Evolutionary conservation across 495 filamentous ascomycete genomes (phyloP), one percentile per base, ranked within the genome.

Genomic region (Xylaria cubensis): DNA sequence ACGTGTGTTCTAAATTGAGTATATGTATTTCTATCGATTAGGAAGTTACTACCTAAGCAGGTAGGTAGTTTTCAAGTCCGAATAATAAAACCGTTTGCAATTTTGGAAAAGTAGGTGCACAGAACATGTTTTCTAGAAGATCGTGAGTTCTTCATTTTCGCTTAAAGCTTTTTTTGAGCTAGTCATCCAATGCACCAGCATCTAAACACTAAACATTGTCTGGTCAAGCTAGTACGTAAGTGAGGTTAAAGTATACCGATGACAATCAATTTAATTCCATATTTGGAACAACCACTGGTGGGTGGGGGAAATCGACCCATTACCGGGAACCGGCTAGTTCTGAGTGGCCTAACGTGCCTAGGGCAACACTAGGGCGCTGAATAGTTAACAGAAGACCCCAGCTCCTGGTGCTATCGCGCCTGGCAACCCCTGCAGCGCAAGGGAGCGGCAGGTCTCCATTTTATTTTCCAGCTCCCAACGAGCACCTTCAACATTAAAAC

Each of bases 401-500:
- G 64, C 64, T 66, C 42, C 24, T 51, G 63, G 63, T 65, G 21
- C n/a, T 63, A n/a, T 65, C 39, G 64, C 29, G 36, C 48, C 64
- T 50, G 63, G 36, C 63, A 29, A 46, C 17, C 44, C 61, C 63
- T 65, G 64, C 66, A 46, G 67, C 6, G 39, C 39, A 42, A 9
- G 55, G 67, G 59, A 56, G 48, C 13, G 46, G 59, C 53, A 71
- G 53, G 62, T 72, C 70, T 61, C 70, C 70, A 72, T 51, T 59
- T 72, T 72, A 72, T 72, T 72, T 72, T 72, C 62, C 51, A 72
- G 70, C 63, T 66, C 50, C 51, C 62, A 72, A 65, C 61, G 56
- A 9, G 32, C 15, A 34, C 55, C 55, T 58, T 61, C 55, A 70
- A 50, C 56, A 51, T 50, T 64, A 39, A 48, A 67, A 59, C 59